Conservation (phyloP, 768 basidiomycete species). For the Russula sp. region DNA sequence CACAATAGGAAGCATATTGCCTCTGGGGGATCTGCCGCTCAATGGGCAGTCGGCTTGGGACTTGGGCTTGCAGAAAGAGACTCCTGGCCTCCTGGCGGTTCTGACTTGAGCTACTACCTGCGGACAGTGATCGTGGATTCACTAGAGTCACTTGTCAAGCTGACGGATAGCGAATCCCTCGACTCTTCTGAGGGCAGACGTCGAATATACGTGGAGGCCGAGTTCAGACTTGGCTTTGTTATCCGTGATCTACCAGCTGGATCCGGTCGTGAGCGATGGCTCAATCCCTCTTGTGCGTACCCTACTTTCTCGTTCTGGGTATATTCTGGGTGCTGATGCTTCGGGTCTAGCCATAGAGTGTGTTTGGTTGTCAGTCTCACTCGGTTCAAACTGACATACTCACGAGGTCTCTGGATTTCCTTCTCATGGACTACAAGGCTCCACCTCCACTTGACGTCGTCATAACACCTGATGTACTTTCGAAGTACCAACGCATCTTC, state of each 20-base stretch:
- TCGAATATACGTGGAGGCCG: constrained; percentile 51
- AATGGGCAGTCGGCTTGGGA: constrained; percentile 69
- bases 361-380: constrained; percentile 13
- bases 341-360: constrained; percentile 33
- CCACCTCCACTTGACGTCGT: constrained; percentile 69
- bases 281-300: constrained; percentile 71
- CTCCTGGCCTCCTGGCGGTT: constrained; percentile 83
- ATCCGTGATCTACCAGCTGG: constrained; percentile 66
- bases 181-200: constrained; percentile 1
- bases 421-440: constrained; percentile 88
- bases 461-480: constrained; percentile 64
- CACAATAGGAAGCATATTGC: neutral
- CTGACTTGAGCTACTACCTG: constrained; percentile 77
- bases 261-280: constrained; percentile 66
- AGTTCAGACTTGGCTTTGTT: constrained; percentile 76
- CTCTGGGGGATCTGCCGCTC: neutral
- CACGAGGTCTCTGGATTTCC: constrained; percentile 75
- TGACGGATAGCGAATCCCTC: constrained; percentile 4
- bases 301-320: neutral
- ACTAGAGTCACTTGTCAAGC: constrained; percentile 36
- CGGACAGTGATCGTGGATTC: constrained; percentile 83
- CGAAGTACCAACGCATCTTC: constrained; percentile 83
- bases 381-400: constrained; percentile 12
- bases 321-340: neutral
- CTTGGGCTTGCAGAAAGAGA: constrained; percentile 64